Evolutionary conservation across 768 basidiomycete species (phyloP), one percentile per base, ranked within the genome.

Genomic region (Tulasnella sp.): DNA sequence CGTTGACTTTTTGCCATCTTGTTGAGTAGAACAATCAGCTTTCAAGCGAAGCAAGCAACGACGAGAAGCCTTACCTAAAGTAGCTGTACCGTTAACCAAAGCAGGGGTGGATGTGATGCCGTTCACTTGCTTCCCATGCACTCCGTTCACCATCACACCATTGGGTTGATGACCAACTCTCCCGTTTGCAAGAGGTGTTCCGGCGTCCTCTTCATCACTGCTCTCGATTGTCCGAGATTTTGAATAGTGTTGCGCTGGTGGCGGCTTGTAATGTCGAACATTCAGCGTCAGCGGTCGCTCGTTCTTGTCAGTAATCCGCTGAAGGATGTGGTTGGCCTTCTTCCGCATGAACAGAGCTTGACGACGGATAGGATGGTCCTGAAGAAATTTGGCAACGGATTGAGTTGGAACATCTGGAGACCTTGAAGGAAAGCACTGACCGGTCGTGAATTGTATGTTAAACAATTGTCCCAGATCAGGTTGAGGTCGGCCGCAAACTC

Each of bases 401-500:
- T 3, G 39, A n/a, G 62, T 68, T 73, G 63, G 35, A 68, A 67
- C 35, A 65, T 17, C 34, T 12, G 5, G 47, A 70, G 59, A 32
- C 22, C 11, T 40, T 32, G 39, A 12, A 65, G 67, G 17, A 29
- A 17, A 41, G 62, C 17, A 84, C 90, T 74, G 76, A 94, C 95
- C 83, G 94, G 91, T 12, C 89, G 86, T 19, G 92, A 89, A 79
- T 99, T 99, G 80, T 98, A 98, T 5, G 86, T 88, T 75, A 90
- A 86, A 80, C 96, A 98, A 75, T 98, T 99, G 62, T 88, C 88
- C 97, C 97, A 99, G 76, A 99, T 98, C 74, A 98, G 86, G 76
- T 96, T 92, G 52, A 99, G 83, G 81, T 99, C 97, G 73, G 92
- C 90, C 75, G 90, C 90, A 81, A 99, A 98, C 77, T 95, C 92